Percentiles rank a stretch among this genome's conserved stretches.
Evolutionary conservation across 371 early-diverging fungal species (phyloP).

Genomic region (Mortierella sp.): DNA sequence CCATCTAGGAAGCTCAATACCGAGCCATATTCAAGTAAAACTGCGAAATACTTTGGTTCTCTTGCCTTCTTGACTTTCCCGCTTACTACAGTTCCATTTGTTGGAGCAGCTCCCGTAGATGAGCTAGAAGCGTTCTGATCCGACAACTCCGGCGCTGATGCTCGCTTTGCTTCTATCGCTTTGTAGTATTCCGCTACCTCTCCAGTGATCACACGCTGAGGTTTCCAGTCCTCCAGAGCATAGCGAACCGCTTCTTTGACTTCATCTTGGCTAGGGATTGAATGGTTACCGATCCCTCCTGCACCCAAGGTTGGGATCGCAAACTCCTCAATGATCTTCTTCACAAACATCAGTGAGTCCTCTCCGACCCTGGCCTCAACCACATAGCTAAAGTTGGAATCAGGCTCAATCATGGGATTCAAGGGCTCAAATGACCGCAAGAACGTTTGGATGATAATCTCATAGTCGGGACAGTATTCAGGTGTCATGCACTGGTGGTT

Average conservation of each 20-base stretch:
- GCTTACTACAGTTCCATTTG: neutral
- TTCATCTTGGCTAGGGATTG: slow-evolving; percentile 44
- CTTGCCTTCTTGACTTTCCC: slow-evolving; percentile 11
- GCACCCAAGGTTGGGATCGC: slow-evolving; percentile 42
- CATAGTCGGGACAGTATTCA: slow-evolving; percentile 61
- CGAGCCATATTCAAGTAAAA: slow-evolving; percentile 42
- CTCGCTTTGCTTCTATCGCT: slow-evolving; percentile 11
- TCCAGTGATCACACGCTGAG: slow-evolving; percentile 40
- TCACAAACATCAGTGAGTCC: slow-evolving; percentile 58
- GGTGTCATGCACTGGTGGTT: slow-evolving; percentile 84
- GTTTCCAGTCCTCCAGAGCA: slow-evolving; percentile 55
- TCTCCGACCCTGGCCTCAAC: slow-evolving; percentile 64
- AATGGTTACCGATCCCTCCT: slow-evolving; percentile 33
- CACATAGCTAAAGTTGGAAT: slow-evolving; percentile 63
- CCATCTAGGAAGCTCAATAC: slow-evolving; percentile 44
- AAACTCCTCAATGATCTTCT: slow-evolving; percentile 56
- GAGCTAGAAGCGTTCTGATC: neutral
- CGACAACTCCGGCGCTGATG: neutral
- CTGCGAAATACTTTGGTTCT: slow-evolving; percentile 57
- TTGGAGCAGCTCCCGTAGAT: neutral
- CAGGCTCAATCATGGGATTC: slow-evolving; percentile 59
- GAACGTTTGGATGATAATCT: slow-evolving; percentile 66
- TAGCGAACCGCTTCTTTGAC: slow-evolving; percentile 56
- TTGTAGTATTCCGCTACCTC: slow-evolving; percentile 41
- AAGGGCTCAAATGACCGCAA: slow-evolving; percentile 63